These are phyloP conservation scores for Venturiaceae sp. DNA, from an alignment of 2,329 filamentous ascomycete species.

Conservation along the genomic window DNA sequence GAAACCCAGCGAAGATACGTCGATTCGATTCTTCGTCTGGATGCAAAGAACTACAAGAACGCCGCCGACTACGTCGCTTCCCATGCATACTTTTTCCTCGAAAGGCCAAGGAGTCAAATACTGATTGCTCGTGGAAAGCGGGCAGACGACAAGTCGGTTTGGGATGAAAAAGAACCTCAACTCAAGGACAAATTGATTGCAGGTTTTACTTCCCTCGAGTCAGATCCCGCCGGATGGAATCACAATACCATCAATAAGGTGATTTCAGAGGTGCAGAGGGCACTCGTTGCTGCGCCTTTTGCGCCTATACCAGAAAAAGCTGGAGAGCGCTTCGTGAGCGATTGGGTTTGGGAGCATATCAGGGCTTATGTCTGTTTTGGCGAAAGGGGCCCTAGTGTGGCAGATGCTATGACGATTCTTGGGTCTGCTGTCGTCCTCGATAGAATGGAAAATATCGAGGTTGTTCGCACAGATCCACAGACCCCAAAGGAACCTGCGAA, in stretches of 20 bases:
- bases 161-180: not conserved
- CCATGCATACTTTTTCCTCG: slow-evolving; percentile 47
- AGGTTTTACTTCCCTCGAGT: not conserved
- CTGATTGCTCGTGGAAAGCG: not conserved
- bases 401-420: slow-evolving; percentile 7
- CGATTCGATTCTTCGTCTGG: slow-evolving; percentile 38
- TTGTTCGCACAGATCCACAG: not conserved
- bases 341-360: slow-evolving; percentile 1
- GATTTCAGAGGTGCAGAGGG: not conserved
- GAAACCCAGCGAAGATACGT: slow-evolving; percentile 36
- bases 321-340: not conserved
- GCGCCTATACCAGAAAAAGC: not conserved
- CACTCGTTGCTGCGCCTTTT: not conserved
- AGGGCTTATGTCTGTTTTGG: not conserved
- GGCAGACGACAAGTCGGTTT: not conserved
- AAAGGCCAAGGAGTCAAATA: not conserved
- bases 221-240: not conserved
- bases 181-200: not conserved
- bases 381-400: slow-evolving; percentile 1
- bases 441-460: slow-evolving; percentile 1
- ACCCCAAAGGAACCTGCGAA: not conserved
- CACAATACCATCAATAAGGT: not conserved
- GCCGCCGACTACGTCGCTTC: slow-evolving; percentile 45
- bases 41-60: slow-evolving; percentile 48
- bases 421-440: slow-evolving; percentile 1